These are phyloP conservation scores for Chaetomium sp. DNA, from an alignment of 2,329 filamentous ascomycete species.

Conservation along the genomic window DNA sequence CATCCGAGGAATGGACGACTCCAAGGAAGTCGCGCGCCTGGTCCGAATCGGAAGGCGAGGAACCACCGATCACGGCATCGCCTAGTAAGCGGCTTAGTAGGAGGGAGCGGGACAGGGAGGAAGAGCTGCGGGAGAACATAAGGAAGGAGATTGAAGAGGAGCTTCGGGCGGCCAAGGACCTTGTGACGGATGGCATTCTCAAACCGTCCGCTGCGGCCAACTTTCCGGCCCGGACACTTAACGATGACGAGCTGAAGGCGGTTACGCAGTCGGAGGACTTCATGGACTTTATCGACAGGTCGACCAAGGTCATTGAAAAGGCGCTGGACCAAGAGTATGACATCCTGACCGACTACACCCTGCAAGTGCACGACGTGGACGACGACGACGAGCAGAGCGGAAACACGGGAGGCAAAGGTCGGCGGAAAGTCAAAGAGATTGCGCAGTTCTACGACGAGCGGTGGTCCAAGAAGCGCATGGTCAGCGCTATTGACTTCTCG, in stretches of 20 bases:
- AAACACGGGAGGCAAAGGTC: constrained; percentile 69
- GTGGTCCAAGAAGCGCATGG: constrained; percentile 97
- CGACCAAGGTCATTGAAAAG: constrained; percentile 94
- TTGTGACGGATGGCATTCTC: constrained; percentile 54
- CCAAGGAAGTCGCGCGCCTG: constrained; percentile 56
- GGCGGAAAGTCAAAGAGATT: constrained; percentile 79
- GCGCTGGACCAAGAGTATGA: constrained; percentile 96
- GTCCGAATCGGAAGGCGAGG: constrained; percentile 66
- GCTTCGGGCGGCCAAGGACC: constrained; percentile 69
- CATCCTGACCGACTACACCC: constrained; percentile 89
- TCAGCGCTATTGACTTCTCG: constrained; percentile 93
- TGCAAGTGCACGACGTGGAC: constrained; percentile 72
- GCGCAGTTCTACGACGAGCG: constrained; percentile 92
- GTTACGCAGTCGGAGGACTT: constrained; percentile 93
- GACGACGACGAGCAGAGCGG: constrained; percentile 81
- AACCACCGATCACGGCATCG: constrained; percentile 52
- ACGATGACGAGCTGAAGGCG: constrained; percentile 81
- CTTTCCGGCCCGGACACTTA: constrained; percentile 79
- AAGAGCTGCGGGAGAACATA: constrained; percentile 83
- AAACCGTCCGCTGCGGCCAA: constrained; percentile 50
- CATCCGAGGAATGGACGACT: constrained; percentile 71
- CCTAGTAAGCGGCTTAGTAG: constrained; percentile 76
- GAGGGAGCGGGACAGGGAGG: constrained; percentile 79
- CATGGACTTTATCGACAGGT: constrained; percentile 90
- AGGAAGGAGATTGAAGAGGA: constrained; percentile 92